phyloP scores from a whole-genome alignment of 257 asterid species.

The Cynanchum wilfordii region DNA sequence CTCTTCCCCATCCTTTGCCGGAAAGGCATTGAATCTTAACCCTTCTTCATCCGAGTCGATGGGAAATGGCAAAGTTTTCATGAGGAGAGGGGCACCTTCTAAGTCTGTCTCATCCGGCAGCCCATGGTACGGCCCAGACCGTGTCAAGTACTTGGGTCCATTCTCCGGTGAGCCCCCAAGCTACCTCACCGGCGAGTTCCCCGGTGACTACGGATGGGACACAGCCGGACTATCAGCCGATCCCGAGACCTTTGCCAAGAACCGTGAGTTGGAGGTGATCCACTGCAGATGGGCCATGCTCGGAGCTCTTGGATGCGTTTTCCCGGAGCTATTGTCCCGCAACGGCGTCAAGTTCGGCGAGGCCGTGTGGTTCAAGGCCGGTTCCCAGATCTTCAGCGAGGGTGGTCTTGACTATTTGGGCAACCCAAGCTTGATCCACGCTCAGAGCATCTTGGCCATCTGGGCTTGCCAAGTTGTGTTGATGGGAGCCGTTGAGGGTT shows the following conservation, averaged over 20 bases:
- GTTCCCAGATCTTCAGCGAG: constrained; percentile 43
- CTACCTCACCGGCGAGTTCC: constrained; percentile 52
- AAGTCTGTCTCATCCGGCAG: constrained; percentile 29
- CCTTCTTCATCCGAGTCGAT: constrained; percentile 29
- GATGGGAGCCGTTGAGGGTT: constrained; percentile 59
- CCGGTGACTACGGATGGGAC: constrained; percentile 58
- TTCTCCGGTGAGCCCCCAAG: constrained; percentile 44
- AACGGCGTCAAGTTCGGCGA: constrained; percentile 46
- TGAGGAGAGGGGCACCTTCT: constrained; percentile 31
- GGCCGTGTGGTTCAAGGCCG: constrained; percentile 58
- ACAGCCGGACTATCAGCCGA: constrained; percentile 51
- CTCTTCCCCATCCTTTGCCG: constrained; percentile 50
- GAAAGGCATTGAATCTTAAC: constrained; percentile 35
- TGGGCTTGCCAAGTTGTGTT: constrained; percentile 49
- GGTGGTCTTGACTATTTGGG: constrained; percentile 53
- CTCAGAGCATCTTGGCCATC: constrained; percentile 57
- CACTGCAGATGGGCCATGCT: constrained; percentile 53
- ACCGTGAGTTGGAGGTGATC: constrained; percentile 49
- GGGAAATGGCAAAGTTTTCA: constrained; percentile 39
- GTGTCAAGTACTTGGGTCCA: constrained; percentile 47
- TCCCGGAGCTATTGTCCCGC: constrained; percentile 37
- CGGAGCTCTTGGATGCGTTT: constrained; percentile 46
- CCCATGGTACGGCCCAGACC: constrained; percentile 55
- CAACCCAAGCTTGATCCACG: constrained; percentile 54
- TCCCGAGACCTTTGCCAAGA: constrained; percentile 45